Evolutionary conservation across 2,329 filamentous ascomycete genomes (phyloP).

Genomic region (Clarireedia hainanense): DNA sequence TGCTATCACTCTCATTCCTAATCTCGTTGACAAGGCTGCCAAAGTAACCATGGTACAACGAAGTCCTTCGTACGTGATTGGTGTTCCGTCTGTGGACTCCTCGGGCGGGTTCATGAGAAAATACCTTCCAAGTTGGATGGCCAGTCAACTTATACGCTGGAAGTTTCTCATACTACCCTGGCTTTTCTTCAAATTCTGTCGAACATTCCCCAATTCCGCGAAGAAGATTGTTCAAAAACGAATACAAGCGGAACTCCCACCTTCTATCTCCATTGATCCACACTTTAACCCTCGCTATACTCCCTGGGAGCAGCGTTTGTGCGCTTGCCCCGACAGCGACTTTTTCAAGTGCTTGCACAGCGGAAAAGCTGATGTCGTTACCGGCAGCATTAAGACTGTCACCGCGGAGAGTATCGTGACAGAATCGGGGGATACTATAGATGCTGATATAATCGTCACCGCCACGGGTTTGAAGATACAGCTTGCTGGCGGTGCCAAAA

Average conservation of each 20-base stretch:
- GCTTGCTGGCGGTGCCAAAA: slow-evolving; percentile 44
- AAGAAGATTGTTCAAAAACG: slow-evolving; percentile 38
- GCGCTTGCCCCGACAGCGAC: slow-evolving; percentile 52
- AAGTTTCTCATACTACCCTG: slow-evolving; percentile 41
- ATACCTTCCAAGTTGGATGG: slow-evolving; percentile 37
- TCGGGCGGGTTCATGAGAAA: not conserved
- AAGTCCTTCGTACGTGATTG: slow-evolving; percentile 61
- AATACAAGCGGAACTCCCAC: slow-evolving; percentile 45
- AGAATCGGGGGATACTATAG: slow-evolving; percentile 30
- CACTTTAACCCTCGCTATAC: slow-evolving; percentile 59
- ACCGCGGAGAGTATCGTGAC: slow-evolving; percentile 39
- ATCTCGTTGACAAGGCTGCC: slow-evolving; percentile 52
- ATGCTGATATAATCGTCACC: slow-evolving; percentile 60
- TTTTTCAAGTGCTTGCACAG: slow-evolving; percentile 44
- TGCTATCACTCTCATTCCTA: slow-evolving; percentile 66
- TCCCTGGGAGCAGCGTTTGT: slow-evolving; percentile 69
- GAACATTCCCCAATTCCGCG: slow-evolving; percentile 43
- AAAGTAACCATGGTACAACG: slow-evolving; percentile 75
- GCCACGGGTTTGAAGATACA: slow-evolving; percentile 58
- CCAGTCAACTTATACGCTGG: slow-evolving; percentile 36
- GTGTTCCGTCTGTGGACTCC: slow-evolving; percentile 27
- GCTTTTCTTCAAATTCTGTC: slow-evolving; percentile 41
- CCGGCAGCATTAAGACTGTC: slow-evolving; percentile 44
- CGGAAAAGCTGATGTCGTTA: slow-evolving; percentile 40
- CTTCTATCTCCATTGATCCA: slow-evolving; percentile 44